phyloP scores from a whole-genome alignment of 768 basidiomycete genomes.

The Lactarius evosmus region DNA sequence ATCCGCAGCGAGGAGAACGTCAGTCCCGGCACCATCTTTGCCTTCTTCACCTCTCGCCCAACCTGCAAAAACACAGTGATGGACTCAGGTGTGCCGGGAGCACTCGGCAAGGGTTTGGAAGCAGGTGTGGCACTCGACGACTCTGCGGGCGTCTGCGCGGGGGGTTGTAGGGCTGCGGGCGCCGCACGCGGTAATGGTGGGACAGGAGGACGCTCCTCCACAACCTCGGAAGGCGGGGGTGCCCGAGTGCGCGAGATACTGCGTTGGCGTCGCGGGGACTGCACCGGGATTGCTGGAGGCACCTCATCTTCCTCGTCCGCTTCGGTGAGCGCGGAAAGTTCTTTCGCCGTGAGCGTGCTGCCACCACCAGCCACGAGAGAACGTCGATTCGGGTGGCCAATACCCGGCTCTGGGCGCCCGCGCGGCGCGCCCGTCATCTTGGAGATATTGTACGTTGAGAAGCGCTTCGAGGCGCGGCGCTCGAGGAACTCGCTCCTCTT shows the following conservation, averaged over 20 bases:
- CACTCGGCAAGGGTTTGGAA: constrained; percentile 30
- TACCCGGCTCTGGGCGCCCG: constrained; percentile 34
- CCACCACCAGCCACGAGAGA: constrained; percentile 58
- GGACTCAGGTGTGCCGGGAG: constrained; percentile 25
- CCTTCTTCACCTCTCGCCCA: constrained; percentile 88
- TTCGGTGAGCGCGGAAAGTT: constrained; percentile 71
- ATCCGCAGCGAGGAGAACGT: constrained; percentile 75
- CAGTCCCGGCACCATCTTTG: constrained; percentile 62
- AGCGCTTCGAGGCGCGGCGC: constrained; percentile 91
- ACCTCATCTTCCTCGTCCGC: constrained; percentile 56
- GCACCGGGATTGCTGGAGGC: constrained; percentile 27
- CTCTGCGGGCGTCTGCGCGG: background rate
- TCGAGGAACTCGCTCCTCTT: constrained; percentile 84
- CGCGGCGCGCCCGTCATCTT: constrained; percentile 80
- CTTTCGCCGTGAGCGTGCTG: constrained; percentile 61
- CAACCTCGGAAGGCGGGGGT: constrained; percentile 29
- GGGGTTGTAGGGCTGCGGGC: background rate
- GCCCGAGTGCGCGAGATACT: constrained; percentile 29
- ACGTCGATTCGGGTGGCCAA: constrained; percentile 55
- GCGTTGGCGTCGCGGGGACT: constrained; percentile 26
- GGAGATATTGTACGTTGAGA: constrained; percentile 90
- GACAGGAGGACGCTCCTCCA: constrained; percentile 36
- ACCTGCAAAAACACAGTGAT: constrained; percentile 85
- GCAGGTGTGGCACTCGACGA: background rate
- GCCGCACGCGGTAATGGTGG: constrained; percentile 31